A percentile compares a stretch with the other conserved stretches of the same genome.
Evolutionary conservation across 257 asterid species (phyloP).

Genomic region (Jacaranda mimosifolia): DNA sequence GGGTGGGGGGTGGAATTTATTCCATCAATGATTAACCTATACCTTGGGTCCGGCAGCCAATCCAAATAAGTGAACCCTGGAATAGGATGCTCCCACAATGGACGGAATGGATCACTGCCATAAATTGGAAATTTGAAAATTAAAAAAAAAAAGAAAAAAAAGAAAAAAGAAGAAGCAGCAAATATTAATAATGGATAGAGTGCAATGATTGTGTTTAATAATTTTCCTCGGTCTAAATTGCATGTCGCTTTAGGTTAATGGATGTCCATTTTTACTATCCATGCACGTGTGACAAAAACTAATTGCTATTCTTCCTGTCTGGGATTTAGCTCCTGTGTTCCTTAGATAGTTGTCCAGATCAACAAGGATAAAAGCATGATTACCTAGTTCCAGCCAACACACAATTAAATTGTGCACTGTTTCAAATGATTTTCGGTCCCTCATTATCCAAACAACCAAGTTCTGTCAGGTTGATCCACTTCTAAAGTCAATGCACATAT

Average conservation of each 20-base stretch:
- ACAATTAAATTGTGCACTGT: background rate
- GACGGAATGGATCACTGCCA: slow-evolving; percentile 92
- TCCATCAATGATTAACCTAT: slow-evolving; percentile 31
- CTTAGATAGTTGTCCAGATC: background rate
- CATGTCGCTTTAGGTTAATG: background rate
- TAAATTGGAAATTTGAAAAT: slow-evolving; percentile 29
- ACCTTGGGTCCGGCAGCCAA: slow-evolving; percentile 93
- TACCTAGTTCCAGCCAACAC: background rate
- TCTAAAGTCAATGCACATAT: background rate
- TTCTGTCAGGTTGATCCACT: background rate
- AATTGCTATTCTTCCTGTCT: background rate
- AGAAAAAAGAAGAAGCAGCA: slow-evolving; percentile 6
- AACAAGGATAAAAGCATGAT: background rate
- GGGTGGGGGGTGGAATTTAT: slow-evolving; percentile 19
- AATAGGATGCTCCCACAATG: slow-evolving; percentile 75
- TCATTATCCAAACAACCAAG: background rate
- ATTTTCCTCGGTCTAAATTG: background rate
- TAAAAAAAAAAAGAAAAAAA: no score
- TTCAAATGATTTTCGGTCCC: background rate
- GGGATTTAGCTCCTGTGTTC: background rate
- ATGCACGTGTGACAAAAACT: background rate
- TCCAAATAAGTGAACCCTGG: slow-evolving; percentile 63
- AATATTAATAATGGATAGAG: slow-evolving; percentile 19
- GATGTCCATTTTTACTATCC: background rate
- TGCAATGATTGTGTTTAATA: slow-evolving; percentile 9